Base-by-base conservation (phyloP, 352 stramenopile species). In the Pythium rishiriense region DNA sequence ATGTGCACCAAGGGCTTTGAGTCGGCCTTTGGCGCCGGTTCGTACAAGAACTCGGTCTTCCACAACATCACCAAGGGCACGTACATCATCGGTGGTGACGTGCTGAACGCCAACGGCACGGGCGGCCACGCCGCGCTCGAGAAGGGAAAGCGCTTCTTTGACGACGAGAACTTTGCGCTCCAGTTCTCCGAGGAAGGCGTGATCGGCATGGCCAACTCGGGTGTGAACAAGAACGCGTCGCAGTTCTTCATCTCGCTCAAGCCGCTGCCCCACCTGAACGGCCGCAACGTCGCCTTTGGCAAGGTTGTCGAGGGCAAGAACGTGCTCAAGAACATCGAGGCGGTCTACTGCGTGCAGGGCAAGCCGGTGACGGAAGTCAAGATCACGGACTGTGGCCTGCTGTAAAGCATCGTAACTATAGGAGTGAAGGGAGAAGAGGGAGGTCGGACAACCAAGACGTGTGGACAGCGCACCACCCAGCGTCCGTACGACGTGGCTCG, bases 171-270 rank as follows among this genome's bases (percentile, higher is more conserved):
- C 70, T 95, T 89, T 61, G 84, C 83, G 53, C 76, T 95, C 50
- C 86, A 91, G 73, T 95, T 93, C 62, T 84, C 84, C 39, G 84
- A 95, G 64, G 72, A 88, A 58, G 86, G 86, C 48, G 86, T 95
- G 39, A 63, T 95, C 52, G 86, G 86, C 65, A 99, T 99, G 98
- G 98, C 98, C 35, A 99, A 99, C 76, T 86, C 87, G 33, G 97
- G 97, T 31, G 78, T 88, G 52, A 96, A 98, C 80, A 99, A 98
- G 47, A 99, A 99, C 79, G 97, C 97, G 6, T 98, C 88, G 68
- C 98, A 99, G 83, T 99, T 99, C 77, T 99, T 99, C 77, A 99
- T 99, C 67, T 98, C 85, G 61, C 75, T 94, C 43, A 72, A 84
- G 70, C 77, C 85, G 60, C 70, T 91, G 66, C 85, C 87, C 28